These are phyloP conservation scores for Canna indica DNA, from an alignment of 176 grass and related monocot species.

Conservation along the genomic window DNA sequence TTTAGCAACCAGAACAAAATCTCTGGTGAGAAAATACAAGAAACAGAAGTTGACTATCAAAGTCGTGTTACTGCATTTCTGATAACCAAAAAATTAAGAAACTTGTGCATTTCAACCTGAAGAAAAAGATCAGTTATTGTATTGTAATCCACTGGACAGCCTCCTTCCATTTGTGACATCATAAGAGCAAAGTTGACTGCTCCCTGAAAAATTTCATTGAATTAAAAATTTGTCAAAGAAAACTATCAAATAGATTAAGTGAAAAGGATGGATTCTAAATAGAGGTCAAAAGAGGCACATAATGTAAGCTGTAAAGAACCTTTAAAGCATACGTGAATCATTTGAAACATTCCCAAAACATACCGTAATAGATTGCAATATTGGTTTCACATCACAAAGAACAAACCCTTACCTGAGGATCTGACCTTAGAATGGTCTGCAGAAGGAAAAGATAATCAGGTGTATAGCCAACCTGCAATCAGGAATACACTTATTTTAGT, in stretches of 20 bases:
- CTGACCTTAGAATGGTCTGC: conserved; percentile 85
- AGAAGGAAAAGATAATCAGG: conserved; percentile 96
- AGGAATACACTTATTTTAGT: conserved; percentile 14
- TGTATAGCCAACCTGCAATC: conserved; percentile 70
- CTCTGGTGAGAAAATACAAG: neutral
- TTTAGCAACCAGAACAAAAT: neutral
- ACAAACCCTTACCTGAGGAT: conserved; percentile 67
- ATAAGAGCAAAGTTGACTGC: conserved; percentile 97
- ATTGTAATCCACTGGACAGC: conserved; percentile 91
- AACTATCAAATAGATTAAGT: neutral
- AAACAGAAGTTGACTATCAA: no score
- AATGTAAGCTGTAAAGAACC: neutral
- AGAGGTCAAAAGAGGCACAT: neutral
- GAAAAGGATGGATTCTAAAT: no score
- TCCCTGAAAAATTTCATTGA: conserved; percentile 29
- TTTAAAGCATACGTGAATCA: neutral
- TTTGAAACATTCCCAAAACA: no score
- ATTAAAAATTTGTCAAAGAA: no score
- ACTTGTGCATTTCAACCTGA: no score
- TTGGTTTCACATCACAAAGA: no score
- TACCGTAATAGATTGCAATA: no score
- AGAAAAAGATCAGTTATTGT: conserved; percentile 88
- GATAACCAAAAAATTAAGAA: no score
- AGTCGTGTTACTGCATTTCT: neutral
- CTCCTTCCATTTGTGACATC: conserved; percentile 99